phyloP scores from a whole-genome alignment of 2,329 filamentous ascomycete genomes.

The Epichloe hybrida region DNA sequence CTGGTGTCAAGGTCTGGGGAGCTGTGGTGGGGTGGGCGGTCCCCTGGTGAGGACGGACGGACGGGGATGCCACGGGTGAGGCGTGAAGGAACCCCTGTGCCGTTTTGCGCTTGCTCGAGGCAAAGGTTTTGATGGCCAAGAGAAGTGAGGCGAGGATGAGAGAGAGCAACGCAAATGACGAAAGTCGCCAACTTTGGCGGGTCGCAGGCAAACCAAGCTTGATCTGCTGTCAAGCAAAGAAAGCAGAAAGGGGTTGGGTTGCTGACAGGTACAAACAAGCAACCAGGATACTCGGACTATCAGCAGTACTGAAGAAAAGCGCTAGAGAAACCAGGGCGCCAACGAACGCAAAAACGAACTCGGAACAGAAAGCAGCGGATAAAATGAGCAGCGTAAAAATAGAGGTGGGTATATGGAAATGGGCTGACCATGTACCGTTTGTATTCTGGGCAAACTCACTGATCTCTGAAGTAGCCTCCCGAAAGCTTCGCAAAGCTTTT shows the following conservation, averaged over 20 bases:
- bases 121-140: conserved; percentile 4
- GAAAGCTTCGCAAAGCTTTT: neutral
- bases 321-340: conserved; percentile 14
- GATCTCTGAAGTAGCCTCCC: neutral
- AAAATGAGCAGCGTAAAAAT: conserved; percentile 14
- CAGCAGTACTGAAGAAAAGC: conserved; percentile 7
- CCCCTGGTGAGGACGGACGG: conserved; percentile 27
- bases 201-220: too few relatives aligned
- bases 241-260: too few relatives aligned
- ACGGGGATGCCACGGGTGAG: conserved; percentile 37
- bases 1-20: conserved; percentile 32
- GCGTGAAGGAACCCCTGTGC: conserved; percentile 29
- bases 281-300: neutral
- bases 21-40: conserved; percentile 21
- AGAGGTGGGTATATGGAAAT: conserved; percentile 21
- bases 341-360: conserved; percentile 13
- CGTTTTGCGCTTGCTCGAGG: conserved; percentile 12
- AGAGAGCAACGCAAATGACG: neutral
- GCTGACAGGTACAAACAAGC: neutral
- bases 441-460: conserved; percentile 1
- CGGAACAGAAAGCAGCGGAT: conserved; percentile 19
- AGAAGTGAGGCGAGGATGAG: neutral
- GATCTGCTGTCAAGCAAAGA: too few relatives aligned
- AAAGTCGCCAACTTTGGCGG: neutral
- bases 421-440: conserved; percentile 16